A percentile compares a stretch with the other conserved stretches of the same genome.
Conservation (phyloP, 768 basidiomycete species). For the Infundibulicybe gibba region DNA sequence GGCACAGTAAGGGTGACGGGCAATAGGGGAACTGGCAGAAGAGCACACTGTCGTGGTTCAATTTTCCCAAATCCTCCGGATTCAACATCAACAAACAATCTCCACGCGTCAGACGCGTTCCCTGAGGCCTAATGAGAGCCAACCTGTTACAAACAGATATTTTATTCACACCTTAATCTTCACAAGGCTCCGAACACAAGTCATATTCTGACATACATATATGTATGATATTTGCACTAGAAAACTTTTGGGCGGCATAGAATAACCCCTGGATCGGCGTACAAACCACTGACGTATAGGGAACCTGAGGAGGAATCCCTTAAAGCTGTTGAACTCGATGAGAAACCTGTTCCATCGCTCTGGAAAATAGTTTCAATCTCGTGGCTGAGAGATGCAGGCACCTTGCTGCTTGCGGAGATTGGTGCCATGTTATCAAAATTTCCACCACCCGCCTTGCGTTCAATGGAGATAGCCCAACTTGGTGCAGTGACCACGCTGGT, state of each 20-base stretch:
- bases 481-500: constrained; percentile 29
- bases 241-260: constrained; percentile 30
- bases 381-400: constrained; percentile 29
- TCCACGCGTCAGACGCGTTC: no score
- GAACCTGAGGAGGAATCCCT: constrained; percentile 43
- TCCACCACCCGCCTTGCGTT: constrained; percentile 16
- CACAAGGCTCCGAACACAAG: no score
- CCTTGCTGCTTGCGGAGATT: constrained; percentile 39
- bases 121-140: no score
- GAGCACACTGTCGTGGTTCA: no score
- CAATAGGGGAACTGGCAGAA: no score
- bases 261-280: constrained; percentile 50
- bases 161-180: no score
- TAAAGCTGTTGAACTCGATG: constrained; percentile 48
- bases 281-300: constrained; percentile 57
- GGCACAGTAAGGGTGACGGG: no score
- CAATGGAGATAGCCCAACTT: constrained; percentile 58
- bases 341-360: constrained; percentile 63
- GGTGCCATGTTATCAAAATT: constrained; percentile 44
- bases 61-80: no score
- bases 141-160: no score
- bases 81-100: no score
- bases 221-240: constrained; percentile 5
- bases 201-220: neutral
- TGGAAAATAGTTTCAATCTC: constrained; percentile 66